These are phyloP conservation scores for Didymella lethalis DNA, from an alignment of 2,329 filamentous ascomycete genomes.

Conservation along the genomic window DNA sequence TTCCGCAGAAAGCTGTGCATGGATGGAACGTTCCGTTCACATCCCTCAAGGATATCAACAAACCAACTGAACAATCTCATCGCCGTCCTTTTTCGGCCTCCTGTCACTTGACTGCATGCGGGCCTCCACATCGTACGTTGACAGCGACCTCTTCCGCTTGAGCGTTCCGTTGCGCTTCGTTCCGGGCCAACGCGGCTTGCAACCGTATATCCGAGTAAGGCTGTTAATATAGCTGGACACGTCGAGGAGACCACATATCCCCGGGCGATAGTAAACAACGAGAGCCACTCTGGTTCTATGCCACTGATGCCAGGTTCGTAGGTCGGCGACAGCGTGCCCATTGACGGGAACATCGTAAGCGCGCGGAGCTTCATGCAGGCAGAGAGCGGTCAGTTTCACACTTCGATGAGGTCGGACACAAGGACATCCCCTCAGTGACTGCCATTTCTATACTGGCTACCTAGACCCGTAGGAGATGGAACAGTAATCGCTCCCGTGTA, in stretches of 20 bases:
- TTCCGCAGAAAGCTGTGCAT: conserved; percentile 5
- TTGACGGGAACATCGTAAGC: not conserved
- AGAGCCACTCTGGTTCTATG: not conserved
- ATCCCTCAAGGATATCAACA: not conserved
- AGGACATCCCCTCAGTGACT: conserved; percentile 14
- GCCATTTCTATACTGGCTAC: conserved; percentile 31
- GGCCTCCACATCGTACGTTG: not conserved
- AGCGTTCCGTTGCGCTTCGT: conserved; percentile 6
- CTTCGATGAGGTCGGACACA: not conserved
- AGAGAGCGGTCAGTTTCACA: not conserved
- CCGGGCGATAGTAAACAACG: not conserved
- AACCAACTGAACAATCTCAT: not conserved
- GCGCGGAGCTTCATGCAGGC: not conserved
- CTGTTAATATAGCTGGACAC: not conserved
- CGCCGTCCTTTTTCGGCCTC: conserved; percentile 2
- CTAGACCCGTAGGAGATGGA: conserved; percentile 19
- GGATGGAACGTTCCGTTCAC: conserved; percentile 5
- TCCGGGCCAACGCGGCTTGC: conserved; percentile 6
- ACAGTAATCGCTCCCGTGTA: conserved; percentile 26
- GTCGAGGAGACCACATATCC: not conserved
- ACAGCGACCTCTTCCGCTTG: conserved; percentile 10
- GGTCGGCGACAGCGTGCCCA: not conserved
- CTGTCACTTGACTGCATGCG: not conserved
- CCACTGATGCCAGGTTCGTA: not conserved
- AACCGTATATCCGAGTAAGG: conserved; percentile 11